These are phyloP conservation scores for Termitomyces titanicus DNA, from an alignment of 768 basidiomycete genomes.

Conservation along the genomic window DNA sequence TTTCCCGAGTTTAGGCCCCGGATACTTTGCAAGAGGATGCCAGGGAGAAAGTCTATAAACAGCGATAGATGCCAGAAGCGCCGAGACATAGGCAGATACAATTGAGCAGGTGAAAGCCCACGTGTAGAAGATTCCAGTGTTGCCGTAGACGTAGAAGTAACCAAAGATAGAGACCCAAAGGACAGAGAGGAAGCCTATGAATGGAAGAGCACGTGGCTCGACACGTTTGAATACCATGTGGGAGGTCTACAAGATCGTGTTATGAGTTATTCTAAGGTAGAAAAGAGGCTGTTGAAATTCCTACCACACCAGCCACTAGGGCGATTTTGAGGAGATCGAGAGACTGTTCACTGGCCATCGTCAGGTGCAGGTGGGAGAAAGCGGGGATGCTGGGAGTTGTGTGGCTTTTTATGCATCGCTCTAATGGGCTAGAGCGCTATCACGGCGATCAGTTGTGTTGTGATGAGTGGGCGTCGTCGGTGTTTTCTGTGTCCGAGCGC, in stretches of 20 bases:
- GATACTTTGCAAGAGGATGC: constrained; percentile 8
- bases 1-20: constrained; percentile 4
- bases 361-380: no score
- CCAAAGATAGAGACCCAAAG: background rate
- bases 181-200: background rate
- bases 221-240: background rate
- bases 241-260: background rate
- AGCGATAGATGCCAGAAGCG: constrained; percentile 3
- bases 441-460: no score
- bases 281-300: background rate
- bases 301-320: background rate
- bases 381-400: background rate
- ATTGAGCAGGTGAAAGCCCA: background rate
- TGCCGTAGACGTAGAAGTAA: constrained; percentile 1
- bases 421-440: no score
- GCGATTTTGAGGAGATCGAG: background rate
- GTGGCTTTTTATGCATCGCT: background rate
- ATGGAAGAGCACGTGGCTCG: background rate
- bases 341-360: background rate
- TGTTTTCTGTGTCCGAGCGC: no score
- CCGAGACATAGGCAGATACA: background rate
- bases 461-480: background rate
- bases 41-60: constrained; percentile 10
- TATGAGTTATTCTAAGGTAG: background rate
- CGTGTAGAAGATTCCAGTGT: background rate